Evolutionary conservation across 768 basidiomycete species (phyloP), one percentile per base, ranked within the genome.

Genomic region (Suillus alpinus): DNA sequence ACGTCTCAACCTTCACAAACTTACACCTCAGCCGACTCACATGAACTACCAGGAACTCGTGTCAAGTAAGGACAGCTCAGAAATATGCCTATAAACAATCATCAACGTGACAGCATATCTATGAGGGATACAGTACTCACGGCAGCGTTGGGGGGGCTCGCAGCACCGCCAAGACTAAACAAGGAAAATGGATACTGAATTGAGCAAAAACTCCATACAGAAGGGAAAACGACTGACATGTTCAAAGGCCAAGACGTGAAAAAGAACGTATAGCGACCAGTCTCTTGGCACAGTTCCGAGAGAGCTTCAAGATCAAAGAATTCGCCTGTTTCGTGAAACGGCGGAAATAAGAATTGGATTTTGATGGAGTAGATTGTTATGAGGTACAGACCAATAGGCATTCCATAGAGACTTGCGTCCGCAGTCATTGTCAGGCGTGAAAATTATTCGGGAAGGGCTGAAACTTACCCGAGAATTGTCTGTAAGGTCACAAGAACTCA

Each of bases 171-270:
- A 29, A 88, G 82, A 51, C 86, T 64, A 59, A 26, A 40, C 46
- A 63, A 56, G 13, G 26, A n/a, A 37, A 55, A 26, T 18, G 20
- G 14, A 39, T 9, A 18, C 32, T 36, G 10, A 59, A 44, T 55
- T 23, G 50, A 57, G 36, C 56, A 57, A 23, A 4, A 31, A 8
- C 2, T 50, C 61, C 9, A 43, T 44, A 65, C 61, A 62, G 59
- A 53, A 44, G 31, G 31, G 31, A 47, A n/a, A 31, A 26, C 40
- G 7, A 72, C 85, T 66, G 65, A 88, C 87, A 90, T 83, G 69
- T 88, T 83, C 63, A 91, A 75, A 0, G 88, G 88, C 87, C 86
- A 89, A 2, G 86, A 89, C 1, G 86, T 80, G 74, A 90, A 88
- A 80, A 89, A 90, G 71, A 91, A 89, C 10, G 85, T 86, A 69